A percentile compares a stretch with the other conserved stretches of the same genome.
Evolutionary conservation across 768 basidiomycete genomes (phyloP).

Genomic region (Rhizopogon vulgaris): DNA sequence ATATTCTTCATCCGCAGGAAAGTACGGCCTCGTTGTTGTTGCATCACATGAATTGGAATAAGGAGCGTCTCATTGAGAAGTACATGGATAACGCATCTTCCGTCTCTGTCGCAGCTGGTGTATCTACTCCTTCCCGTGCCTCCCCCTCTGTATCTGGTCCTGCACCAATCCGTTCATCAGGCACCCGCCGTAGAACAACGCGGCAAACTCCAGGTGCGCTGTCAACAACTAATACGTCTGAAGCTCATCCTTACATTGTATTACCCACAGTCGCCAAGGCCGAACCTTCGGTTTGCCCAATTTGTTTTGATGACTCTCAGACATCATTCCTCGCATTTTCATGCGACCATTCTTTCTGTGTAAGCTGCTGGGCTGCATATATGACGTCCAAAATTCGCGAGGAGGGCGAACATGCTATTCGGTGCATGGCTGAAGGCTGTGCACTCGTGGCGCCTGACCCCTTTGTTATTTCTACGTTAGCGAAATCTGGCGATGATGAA

Average conservation of each 20-base stretch:
- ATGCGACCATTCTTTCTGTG: slow-evolving; percentile 84
- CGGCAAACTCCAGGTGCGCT: slow-evolving; percentile 22
- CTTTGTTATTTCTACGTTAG: slow-evolving; percentile 54
- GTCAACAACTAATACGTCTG: not conserved
- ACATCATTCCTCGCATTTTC: slow-evolving; percentile 66
- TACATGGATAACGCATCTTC: slow-evolving; percentile 89
- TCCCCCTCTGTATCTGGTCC: slow-evolving; percentile 17
- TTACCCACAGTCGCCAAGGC: slow-evolving; percentile 21
- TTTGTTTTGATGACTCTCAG: slow-evolving; percentile 82
- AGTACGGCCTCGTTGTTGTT: slow-evolving; percentile 73
- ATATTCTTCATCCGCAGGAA: slow-evolving; percentile 33
- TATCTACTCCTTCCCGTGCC: slow-evolving; percentile 32
- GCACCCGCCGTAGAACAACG: slow-evolving; percentile 23
- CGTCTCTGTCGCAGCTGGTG: slow-evolving; percentile 72
- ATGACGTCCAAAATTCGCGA: slow-evolving; percentile 73
- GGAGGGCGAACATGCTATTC: slow-evolving; percentile 66
- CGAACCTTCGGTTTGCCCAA: slow-evolving; percentile 78
- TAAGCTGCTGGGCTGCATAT: slow-evolving; percentile 80
- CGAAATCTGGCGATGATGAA: slow-evolving; percentile 19
- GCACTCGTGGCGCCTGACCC: slow-evolving; percentile 55
- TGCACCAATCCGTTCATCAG: slow-evolving; percentile 29
- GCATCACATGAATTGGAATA: slow-evolving; percentile 89
- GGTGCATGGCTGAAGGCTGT: slow-evolving; percentile 81
- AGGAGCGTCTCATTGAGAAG: slow-evolving; percentile 91
- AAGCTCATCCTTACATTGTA: not conserved